Base-by-base conservation (phyloP, 768 basidiomycete species). In the Piloderma croceum region DNA sequence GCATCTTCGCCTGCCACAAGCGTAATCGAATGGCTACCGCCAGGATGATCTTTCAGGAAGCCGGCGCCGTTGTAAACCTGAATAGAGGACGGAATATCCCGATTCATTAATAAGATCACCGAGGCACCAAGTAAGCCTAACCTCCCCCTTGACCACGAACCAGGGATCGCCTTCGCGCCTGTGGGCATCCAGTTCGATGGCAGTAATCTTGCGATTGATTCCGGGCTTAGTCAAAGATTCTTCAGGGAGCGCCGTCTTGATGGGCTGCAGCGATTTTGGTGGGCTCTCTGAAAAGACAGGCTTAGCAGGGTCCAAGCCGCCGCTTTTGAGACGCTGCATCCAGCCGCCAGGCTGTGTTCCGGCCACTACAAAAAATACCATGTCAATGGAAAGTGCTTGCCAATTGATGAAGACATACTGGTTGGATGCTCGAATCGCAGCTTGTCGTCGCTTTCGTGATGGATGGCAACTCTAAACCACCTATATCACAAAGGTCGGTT, bases 361-460 rank as follows among this genome's bases (percentile, higher is more conserved):
- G 1, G 68, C 71, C 50, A 69, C 58, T 52, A 21, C 15, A 29
- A 13, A 39, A 13, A 3, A 13, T 39, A n/a, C n/a, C n/a, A n/a
- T n/a, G n/a, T n/a, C n/a, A n/a, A n/a, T n/a, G n/a, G n/a, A n/a
- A n/a, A n/a, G n/a, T n/a, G n/a, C n/a, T n/a, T 24, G 13, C 19
- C 3, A 13, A 7, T 36, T 17, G 34, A 36, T n/a, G 4, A 39
- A 12, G 33, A 48, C 49, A 36, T 41, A 57, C 58, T 58, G 2
- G 78, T 75, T 1, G 79, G 79, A 53, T 81, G 79, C 55, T 81
- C 78, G 49, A 79, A 80, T 4, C 48, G 56, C 7, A 80, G 52
- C 15, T 50, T 56, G 1, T 57, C 56, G 3, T 51, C 47, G 21
- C 58, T 60, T 2, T 57, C 53, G 17, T 55, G 61, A 48, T 66